Base-by-base conservation (phyloP, 805 yeast species). In the Pichia pseudocactophila region DNA sequence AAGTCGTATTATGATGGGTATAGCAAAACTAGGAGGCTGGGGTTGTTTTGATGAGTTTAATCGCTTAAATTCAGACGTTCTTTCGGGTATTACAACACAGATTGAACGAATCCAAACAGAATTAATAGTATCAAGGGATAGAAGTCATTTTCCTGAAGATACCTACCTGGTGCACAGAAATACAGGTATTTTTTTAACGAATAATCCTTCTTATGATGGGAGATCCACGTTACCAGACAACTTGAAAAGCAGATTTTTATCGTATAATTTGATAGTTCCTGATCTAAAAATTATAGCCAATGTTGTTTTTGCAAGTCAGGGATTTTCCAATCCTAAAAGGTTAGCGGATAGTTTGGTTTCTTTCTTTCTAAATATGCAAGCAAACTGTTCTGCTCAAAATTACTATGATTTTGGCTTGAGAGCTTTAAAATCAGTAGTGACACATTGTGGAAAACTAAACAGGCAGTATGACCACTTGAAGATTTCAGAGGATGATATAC, bases 11-110 rank as follows among this genome's bases (percentile, higher is more conserved):
- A 64, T 90, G 27, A 54, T 76, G 18, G 97, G 97, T 37, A 66
- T 88, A 9, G 80, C 89, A 46, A 78, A 78, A 46, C 75, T 87
- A 7, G 96, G 96, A 1, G 81, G 88, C 1, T 90, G 96, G 95
- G 95, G 89, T 4, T 90, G 97, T 60, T 90, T 90, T 63, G 97
- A 90, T 59, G 97, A 90, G 58, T 89, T 90, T 55, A 90, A 90
- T 55, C 69, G 97, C 47, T 69, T 90, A 26, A 80, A 78, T 32
- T 74, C 73, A 44, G 70, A 69, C 12, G 81, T 80, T 45, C 64
- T 90, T 37, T 86, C 96, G 61, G 89, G 96, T 0, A 82, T 87
- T 0, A 81, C 97, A 0, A 76, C 90, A 0, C 86, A 81, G 52
- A 71, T 90, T 20, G 94, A 82, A 49, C 65, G 60, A 22, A 83